Base-by-base conservation (phyloP, 495 filamentous ascomycete species). In the Penicillium parvum region DNA sequence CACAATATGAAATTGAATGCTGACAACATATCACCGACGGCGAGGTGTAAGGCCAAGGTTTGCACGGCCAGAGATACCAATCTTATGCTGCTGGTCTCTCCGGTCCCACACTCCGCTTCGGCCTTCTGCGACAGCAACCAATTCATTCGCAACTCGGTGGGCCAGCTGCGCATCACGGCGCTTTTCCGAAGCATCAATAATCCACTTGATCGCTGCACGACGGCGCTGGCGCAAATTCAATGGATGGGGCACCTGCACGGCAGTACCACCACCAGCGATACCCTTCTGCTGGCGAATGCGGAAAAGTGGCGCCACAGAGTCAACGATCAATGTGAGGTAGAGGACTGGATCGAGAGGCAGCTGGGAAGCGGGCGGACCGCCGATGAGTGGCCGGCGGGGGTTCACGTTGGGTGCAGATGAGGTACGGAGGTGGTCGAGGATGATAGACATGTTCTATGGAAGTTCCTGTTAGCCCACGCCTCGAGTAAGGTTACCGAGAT, bases 271-370 rank as follows among this genome's bases (percentile, higher is more conserved):
- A 66, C 90, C 89, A 1, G 84, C 86, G 23, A 86, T 75, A 50
- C 88, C 88, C 63, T 81, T 85, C 56, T 84, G 76, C 22, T 72
- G 72, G 16, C 80, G 77, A 55, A 97, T 79, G 20, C 83, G 84
- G 54, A 97, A 66, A 16, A 98, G 73, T 15, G 92, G 92, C 9
- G 89, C 88, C n/a, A 97, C 84, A 8, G 88, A 95, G 74, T 98
- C 92, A 58, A 98, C 83, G n/a, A 91, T 88, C 26, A 91, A 67
- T 0, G 82, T 86, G 27, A 96, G 79, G 66, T 90, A 90, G 32
- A 79, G 71, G 21, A 90, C 69, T 7, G 90, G 83, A 67, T 94
- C 78, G 14, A 86, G 73, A 6, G 87, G 85, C 21, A 95, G 78
- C 37, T 90, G 83, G 7, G 74, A 62, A 16, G 85, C 72, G 0